Evolutionary conservation across 2,329 filamentous ascomycete species (phyloP).

Genomic region (Huntiella omanensis): DNA sequence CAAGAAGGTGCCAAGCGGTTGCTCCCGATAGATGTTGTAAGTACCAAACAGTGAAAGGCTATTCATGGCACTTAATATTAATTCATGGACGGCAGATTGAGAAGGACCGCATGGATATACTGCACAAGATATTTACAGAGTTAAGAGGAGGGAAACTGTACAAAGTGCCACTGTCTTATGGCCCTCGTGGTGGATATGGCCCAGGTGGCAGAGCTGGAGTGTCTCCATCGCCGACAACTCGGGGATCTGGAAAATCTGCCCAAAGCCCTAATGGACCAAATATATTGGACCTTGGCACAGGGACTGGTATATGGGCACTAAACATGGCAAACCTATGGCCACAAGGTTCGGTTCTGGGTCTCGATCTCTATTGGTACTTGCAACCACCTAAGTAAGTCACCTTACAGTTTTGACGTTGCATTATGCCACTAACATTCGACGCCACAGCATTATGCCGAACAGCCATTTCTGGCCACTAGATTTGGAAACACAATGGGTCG

Average conservation of each 20-base stretch:
- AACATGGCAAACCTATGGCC: conserved; percentile 51
- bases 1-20: conserved; percentile 52
- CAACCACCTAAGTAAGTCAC: conserved; percentile 21
- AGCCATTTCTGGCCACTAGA: conserved; percentile 53
- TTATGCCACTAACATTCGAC: not conserved
- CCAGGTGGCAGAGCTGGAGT: not conserved
- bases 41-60: conserved; percentile 11
- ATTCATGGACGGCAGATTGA: conserved; percentile 32
- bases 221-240: conserved; percentile 3
- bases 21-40: conserved; percentile 59
- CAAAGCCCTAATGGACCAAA: conserved; percentile 15
- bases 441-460: conserved; percentile 47
- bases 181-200: not conserved
- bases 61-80: not conserved
- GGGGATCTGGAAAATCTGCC: conserved; percentile 2
- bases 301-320: conserved; percentile 82
- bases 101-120: conserved; percentile 61
- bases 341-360: conserved; percentile 19
- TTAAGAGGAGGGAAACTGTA: conserved; percentile 6
- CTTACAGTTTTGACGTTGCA: not conserved
- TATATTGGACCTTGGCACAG: conserved; percentile 56
- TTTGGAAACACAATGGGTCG: conserved; percentile 55
- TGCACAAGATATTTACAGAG: conserved; percentile 50
- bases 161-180: conserved; percentile 6
- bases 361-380: conserved; percentile 22